Conservation (phyloP, 768 basidiomycete species). For the Leccinum variicolor region DNA sequence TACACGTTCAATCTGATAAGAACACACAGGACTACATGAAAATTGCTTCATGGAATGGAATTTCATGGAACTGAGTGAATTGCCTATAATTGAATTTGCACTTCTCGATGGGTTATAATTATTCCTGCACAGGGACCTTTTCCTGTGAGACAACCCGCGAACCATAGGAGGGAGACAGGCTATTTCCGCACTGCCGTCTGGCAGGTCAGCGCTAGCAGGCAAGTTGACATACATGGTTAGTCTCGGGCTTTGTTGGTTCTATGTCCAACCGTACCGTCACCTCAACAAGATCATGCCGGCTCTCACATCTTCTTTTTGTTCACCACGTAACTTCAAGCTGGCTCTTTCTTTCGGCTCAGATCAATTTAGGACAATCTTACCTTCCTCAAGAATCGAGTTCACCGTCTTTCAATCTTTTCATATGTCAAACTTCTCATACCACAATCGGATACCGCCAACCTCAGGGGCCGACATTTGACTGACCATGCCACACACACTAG, state of each 20-base stretch:
- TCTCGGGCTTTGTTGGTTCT: neutral
- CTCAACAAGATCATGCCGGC: neutral
- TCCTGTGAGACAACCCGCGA: constrained; percentile 14
- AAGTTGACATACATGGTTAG: constrained; percentile 12
- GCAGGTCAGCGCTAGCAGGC: neutral
- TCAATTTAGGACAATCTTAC: neutral
- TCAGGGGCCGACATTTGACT: neutral
- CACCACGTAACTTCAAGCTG: neutral
- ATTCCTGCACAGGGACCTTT: neutral
- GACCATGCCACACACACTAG: constrained; percentile 14
- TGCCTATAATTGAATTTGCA: constrained; percentile 14
- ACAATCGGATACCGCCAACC: neutral
- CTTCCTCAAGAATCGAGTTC: neutral
- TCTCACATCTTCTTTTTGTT: neutral
- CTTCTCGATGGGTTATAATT: constrained; percentile 5
- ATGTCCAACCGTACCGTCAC: neutral
- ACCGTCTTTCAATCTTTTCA: neutral
- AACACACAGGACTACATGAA: neutral
- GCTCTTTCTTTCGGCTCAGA: neutral
- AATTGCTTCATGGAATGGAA: constrained; percentile 23
- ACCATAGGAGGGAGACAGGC: neutral
- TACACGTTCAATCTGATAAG: neutral
- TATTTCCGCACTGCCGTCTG: constrained; percentile 25
- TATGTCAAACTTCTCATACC: neutral
- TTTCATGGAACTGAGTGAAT: constrained; percentile 11